Conservation (phyloP, 768 basidiomycete species). For the Phanerodontia chrysosporium region DNA sequence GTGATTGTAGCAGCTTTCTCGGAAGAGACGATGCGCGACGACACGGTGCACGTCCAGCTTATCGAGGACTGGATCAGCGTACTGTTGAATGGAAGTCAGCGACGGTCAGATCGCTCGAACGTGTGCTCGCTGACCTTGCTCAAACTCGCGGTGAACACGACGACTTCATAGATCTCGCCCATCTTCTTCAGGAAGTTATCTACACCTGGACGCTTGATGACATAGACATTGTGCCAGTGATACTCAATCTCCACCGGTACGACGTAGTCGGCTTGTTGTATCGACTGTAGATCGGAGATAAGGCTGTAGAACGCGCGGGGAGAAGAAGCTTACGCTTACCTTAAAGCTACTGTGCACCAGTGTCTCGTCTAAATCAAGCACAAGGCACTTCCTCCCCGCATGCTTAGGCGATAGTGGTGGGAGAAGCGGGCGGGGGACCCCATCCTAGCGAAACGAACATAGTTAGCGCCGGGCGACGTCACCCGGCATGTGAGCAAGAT, state of each 20-base stretch:
- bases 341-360: constrained; percentile 98
- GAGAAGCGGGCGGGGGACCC: constrained; percentile 79
- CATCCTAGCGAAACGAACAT: constrained; percentile 54
- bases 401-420: constrained; percentile 80
- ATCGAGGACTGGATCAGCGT: constrained; percentile 97
- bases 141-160: constrained; percentile 95
- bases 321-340: constrained; percentile 39
- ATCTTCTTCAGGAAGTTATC: constrained; percentile 96
- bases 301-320: constrained; percentile 11
- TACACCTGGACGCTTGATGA: constrained; percentile 97
- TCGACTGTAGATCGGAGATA: constrained; percentile 53
- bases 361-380: constrained; percentile 96
- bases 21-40: constrained; percentile 90
- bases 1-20: constrained; percentile 99
- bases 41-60: constrained; percentile 92
- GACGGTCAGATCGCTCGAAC: not conserved
- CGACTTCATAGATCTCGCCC: constrained; percentile 98
- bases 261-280: constrained; percentile 93
- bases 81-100: constrained; percentile 43
- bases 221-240: constrained; percentile 98
- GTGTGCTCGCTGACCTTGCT: constrained; percentile 69
- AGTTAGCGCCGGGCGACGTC: constrained; percentile 9
- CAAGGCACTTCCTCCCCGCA: constrained; percentile 88
- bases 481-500: not conserved
- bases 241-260: constrained; percentile 99